phyloP scores from a whole-genome alignment of 2,329 filamentous ascomycete species.

The Colletotrichum chlorophyti region DNA sequence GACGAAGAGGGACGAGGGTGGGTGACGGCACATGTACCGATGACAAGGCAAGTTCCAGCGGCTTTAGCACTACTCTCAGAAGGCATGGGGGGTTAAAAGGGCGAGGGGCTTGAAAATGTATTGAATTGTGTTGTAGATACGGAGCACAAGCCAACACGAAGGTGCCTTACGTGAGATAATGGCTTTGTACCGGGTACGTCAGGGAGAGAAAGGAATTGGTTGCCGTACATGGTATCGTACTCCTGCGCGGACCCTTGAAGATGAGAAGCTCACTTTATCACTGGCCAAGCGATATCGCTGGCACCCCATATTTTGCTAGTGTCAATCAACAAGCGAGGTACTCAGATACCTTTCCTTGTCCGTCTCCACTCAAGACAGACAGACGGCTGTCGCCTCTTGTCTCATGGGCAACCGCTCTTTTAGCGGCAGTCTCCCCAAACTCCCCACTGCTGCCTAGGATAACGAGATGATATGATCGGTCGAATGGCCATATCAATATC shows the following conservation, averaged over 20 bases:
- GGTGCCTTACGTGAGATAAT: conserved; percentile 9
- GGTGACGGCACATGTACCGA: conserved; percentile 4
- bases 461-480: too few relatives aligned
- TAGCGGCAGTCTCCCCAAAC: conserved; percentile 1
- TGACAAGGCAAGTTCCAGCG: not conserved
- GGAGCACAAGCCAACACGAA: too few relatives aligned
- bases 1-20: conserved; percentile 2
- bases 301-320: conserved; percentile 9
- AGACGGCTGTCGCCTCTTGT: not conserved
- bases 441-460: too few relatives aligned
- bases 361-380: not conserved
- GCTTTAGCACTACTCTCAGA: not conserved
- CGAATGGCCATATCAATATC: too few relatives aligned
- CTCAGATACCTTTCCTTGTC: not conserved
- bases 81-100: not conserved
- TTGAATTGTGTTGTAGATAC: too few relatives aligned
- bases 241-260: conserved; percentile 28
- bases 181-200: conserved; percentile 9
- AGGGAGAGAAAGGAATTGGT: not conserved
- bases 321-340: conserved; percentile 7
- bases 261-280: conserved; percentile 11
- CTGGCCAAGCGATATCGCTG: conserved; percentile 12
- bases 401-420: conserved; percentile 11
- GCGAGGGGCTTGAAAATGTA: not conserved
- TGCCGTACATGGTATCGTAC: conserved; percentile 16